Evolutionary conservation across 1,139 yeast genomes (phyloP).

Genomic region (Suhomyces kunorum): DNA sequence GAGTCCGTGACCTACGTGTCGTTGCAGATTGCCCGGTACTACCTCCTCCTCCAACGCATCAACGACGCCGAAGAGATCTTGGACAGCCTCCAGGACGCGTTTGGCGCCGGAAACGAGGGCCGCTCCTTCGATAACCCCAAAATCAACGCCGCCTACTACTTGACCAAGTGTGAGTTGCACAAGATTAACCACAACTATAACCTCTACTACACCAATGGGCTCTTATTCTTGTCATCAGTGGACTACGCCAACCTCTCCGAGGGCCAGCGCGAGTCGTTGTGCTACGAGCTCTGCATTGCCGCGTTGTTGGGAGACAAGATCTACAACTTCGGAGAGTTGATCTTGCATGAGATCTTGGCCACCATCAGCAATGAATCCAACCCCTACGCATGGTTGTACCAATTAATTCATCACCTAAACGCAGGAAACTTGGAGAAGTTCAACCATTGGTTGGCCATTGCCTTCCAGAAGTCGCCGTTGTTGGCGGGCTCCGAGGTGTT

Average conservation of each 20-base stretch:
- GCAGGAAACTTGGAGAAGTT: slow-evolving; percentile 73
- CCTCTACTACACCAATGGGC: slow-evolving; percentile 66
- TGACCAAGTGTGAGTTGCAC: slow-evolving; percentile 75
- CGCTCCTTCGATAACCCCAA: slow-evolving; percentile 62
- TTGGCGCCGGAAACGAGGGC: slow-evolving; percentile 28
- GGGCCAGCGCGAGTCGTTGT: slow-evolving; percentile 42
- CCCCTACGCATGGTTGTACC: slow-evolving; percentile 70
- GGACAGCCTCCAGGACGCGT: slow-evolving; percentile 57
- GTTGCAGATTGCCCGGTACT: slow-evolving; percentile 75
- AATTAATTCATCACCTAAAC: slow-evolving; percentile 69
- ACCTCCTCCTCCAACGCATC: slow-evolving; percentile 58
- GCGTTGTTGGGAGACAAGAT: slow-evolving; percentile 91
- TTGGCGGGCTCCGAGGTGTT: slow-evolving; percentile 63
- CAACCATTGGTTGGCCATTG: slow-evolving; percentile 46
- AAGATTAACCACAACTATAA: slow-evolving; percentile 78
- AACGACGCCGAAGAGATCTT: slow-evolving; percentile 69
- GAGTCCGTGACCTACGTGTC: slow-evolving; percentile 60
- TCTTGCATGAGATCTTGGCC: slow-evolving; percentile 81
- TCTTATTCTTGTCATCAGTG: slow-evolving; percentile 51
- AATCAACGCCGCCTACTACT: slow-evolving; percentile 81
- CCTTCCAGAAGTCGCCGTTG: slow-evolving; percentile 53
- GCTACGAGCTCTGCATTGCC: slow-evolving; percentile 80
- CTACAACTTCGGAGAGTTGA: slow-evolving; percentile 93
- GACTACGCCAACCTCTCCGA: slow-evolving; percentile 34
- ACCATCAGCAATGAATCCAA: slow-evolving; percentile 47